Conservation (phyloP, 139 green algal genomes). For the Protoeuglena noctilucae region DNA sequence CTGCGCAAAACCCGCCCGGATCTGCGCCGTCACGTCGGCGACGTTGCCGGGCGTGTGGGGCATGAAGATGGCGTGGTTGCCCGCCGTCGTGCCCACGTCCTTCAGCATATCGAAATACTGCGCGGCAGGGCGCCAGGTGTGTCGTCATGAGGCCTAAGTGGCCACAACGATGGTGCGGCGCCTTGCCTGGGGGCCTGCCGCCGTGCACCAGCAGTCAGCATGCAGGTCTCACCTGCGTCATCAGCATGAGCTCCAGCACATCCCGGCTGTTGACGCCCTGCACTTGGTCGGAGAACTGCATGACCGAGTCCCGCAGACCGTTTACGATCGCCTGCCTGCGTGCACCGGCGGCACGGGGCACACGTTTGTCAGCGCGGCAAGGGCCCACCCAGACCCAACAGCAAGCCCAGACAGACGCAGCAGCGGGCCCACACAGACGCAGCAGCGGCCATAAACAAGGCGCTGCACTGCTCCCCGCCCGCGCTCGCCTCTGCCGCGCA, state of each 20-base stretch:
- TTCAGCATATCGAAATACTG: slow-evolving; percentile 44
- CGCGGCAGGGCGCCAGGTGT: not conserved
- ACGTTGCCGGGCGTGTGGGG: slow-evolving; percentile 45
- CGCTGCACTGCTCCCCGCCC: too few relatives aligned
- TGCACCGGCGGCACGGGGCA: too few relatives aligned
- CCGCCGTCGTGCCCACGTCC: slow-evolving; percentile 33
- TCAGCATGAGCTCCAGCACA: slow-evolving; percentile 1
- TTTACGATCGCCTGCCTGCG: slow-evolving; percentile 75
- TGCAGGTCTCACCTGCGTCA: too few relatives aligned
- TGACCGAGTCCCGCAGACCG: slow-evolving; percentile 72
- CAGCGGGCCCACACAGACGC: too few relatives aligned
- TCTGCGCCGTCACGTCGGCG: slow-evolving; percentile 40
- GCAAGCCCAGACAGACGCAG: too few relatives aligned
- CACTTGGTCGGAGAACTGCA: slow-evolving; percentile 46
- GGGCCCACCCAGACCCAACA: too few relatives aligned
- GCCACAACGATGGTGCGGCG: not conserved
- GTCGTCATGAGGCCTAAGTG: not conserved
- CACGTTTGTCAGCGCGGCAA: too few relatives aligned
- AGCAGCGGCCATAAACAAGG: too few relatives aligned
- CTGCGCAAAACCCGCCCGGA: slow-evolving; percentile 35
- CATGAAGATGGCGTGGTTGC: slow-evolving; percentile 53
- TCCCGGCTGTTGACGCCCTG: slow-evolving; percentile 23
- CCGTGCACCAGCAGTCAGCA: not conserved
- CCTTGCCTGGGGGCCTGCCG: slow-evolving; percentile 17
- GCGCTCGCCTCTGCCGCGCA: slow-evolving; percentile 49